A percentile compares a stretch with the other conserved stretches of the same genome.
Evolutionary conservation across 2,329 filamentous ascomycete genomes (phyloP).

Genomic region (Botrytis hyacinthi): DNA sequence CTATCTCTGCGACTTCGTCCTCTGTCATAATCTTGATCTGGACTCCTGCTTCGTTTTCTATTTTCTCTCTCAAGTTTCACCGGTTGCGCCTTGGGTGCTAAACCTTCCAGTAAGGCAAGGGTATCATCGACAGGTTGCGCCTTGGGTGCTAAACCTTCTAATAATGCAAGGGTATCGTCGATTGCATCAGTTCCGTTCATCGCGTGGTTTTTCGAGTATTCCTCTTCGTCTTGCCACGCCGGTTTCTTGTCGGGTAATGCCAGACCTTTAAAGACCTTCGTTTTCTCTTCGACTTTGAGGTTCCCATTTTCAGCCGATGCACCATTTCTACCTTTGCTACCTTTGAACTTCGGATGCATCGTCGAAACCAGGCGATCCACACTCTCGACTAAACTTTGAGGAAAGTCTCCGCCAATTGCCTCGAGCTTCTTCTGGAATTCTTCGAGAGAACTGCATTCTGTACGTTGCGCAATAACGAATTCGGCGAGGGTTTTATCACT

Average conservation of each 20-base stretch:
- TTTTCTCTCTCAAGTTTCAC: slow-evolving; percentile 39
- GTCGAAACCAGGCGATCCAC: slow-evolving; percentile 84
- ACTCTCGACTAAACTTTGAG: slow-evolving; percentile 82
- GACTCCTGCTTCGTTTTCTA: slow-evolving; percentile 55
- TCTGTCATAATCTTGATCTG: slow-evolving; percentile 42
- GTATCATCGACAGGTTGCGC: slow-evolving; percentile 69
- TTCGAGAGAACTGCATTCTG: slow-evolving; percentile 65
- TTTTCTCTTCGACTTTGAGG: slow-evolving; percentile 63
- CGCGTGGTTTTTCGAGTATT: slow-evolving; percentile 37
- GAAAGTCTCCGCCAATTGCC: slow-evolving; percentile 73
- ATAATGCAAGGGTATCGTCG: slow-evolving; percentile 86
- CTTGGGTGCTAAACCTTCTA: slow-evolving; percentile 82
- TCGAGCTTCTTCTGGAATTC: slow-evolving; percentile 77
- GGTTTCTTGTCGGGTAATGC: slow-evolving; percentile 76
- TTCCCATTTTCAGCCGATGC: slow-evolving; percentile 43
- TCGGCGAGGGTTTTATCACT: slow-evolving; percentile 94
- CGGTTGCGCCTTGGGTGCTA: slow-evolving; percentile 63
- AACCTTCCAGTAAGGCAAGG: slow-evolving; percentile 81
- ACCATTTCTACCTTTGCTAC: slow-evolving; percentile 60
- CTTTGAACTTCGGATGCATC: slow-evolving; percentile 88
- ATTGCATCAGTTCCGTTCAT: slow-evolving; percentile 62
- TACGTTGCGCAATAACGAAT: slow-evolving; percentile 88
- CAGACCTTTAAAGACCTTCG: slow-evolving; percentile 85
- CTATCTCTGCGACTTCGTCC: slow-evolving; percentile 42
- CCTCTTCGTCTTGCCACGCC: slow-evolving; percentile 51